phyloP scores from a whole-genome alignment of 169 alveolate species.

The Pseudocohnilembus persalinus region DNA sequence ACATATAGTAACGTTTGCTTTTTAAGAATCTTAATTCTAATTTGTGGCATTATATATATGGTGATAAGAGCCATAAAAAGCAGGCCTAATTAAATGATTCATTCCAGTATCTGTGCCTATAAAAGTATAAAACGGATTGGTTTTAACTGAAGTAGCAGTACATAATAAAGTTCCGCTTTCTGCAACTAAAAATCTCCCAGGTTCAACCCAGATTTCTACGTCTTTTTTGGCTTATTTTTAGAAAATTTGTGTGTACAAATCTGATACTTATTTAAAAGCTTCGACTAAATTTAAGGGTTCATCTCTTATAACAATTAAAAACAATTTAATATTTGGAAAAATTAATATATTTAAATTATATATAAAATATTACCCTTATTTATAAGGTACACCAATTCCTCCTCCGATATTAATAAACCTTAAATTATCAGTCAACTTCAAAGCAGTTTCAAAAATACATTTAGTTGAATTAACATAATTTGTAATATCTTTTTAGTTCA shows the following conservation, averaged over 20 bases:
- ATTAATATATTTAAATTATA: not conserved
- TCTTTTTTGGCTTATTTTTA: slow-evolving; percentile 14
- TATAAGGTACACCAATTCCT: slow-evolving; percentile 48
- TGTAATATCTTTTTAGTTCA: slow-evolving; percentile 19
- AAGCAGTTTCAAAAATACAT: slow-evolving; percentile 27
- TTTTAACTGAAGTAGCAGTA: slow-evolving; percentile 23
- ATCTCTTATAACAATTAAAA: not conserved
- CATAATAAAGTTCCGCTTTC: slow-evolving; percentile 37
- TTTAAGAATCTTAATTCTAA: not conserved
- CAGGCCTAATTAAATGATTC: slow-evolving; percentile 50
- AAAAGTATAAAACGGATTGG: slow-evolving; percentile 15
- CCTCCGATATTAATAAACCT: slow-evolving; percentile 51
- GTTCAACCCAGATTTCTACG: slow-evolving; percentile 46
- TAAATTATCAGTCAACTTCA: slow-evolving; percentile 19
- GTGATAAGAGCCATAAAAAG: slow-evolving; percentile 41
- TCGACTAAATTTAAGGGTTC: slow-evolving; percentile 5
- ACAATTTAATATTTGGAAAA: too few relatives aligned
- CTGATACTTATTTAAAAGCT: slow-evolving; percentile 10
- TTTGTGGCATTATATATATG: slow-evolving; percentile 28
- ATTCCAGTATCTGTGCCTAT: slow-evolving; percentile 53
- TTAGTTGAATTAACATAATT: slow-evolving; percentile 26
- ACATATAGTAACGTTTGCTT: slow-evolving; percentile 23
- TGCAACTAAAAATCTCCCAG: slow-evolving; percentile 48
- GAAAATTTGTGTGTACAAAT: not conserved
- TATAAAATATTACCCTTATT: not conserved